These are phyloP conservation scores for Mortierella sp. DNA, from an alignment of 371 early-diverging fungal species.

Conservation along the genomic window DNA sequence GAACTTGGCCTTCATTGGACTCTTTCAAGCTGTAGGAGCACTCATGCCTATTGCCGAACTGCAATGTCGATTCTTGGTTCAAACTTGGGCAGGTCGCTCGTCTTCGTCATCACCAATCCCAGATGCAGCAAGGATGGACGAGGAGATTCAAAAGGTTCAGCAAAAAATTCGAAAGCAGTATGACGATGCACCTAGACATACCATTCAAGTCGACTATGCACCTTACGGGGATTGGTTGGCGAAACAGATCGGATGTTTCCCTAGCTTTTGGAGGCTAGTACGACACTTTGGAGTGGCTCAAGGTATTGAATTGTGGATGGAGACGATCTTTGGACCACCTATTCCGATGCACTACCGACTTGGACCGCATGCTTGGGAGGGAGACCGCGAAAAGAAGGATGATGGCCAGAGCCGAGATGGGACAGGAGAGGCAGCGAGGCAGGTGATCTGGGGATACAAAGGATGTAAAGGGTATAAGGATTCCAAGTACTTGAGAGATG, in stretches of 20 bases:
- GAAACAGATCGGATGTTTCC: slow-evolving; percentile 56
- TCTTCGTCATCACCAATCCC: slow-evolving; percentile 40
- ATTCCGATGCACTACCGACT: slow-evolving; percentile 58
- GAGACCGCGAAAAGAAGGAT: neutral
- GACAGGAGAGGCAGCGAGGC: slow-evolving; percentile 47
- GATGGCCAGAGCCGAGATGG: neutral
- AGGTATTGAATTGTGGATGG: slow-evolving; percentile 38
- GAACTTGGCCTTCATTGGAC: slow-evolving; percentile 65
- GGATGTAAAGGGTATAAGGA: slow-evolving; percentile 11
- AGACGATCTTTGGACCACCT: slow-evolving; percentile 60
- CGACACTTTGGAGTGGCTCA: slow-evolving; percentile 29
- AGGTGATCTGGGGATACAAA: slow-evolving; percentile 36
- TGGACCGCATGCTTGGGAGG: slow-evolving; percentile 59
- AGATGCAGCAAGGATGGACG: slow-evolving; percentile 50
- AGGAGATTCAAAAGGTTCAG: slow-evolving; percentile 41
- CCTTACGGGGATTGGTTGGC: slow-evolving; percentile 61
- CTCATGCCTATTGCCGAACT: slow-evolving; percentile 63
- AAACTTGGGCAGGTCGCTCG: slow-evolving; percentile 50
- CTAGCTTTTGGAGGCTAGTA: slow-evolving; percentile 51
- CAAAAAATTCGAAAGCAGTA: slow-evolving; percentile 26
- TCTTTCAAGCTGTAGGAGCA: slow-evolving; percentile 62
- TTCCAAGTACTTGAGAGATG: slow-evolving; percentile 24
- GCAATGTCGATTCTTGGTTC: slow-evolving; percentile 60
- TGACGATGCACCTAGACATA: slow-evolving; percentile 58
- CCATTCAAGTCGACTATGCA: slow-evolving; percentile 60